Evolutionary conservation across 2,329 filamentous ascomycete species (phyloP).

Genomic region (Hymenoscyphus fraxineus): DNA sequence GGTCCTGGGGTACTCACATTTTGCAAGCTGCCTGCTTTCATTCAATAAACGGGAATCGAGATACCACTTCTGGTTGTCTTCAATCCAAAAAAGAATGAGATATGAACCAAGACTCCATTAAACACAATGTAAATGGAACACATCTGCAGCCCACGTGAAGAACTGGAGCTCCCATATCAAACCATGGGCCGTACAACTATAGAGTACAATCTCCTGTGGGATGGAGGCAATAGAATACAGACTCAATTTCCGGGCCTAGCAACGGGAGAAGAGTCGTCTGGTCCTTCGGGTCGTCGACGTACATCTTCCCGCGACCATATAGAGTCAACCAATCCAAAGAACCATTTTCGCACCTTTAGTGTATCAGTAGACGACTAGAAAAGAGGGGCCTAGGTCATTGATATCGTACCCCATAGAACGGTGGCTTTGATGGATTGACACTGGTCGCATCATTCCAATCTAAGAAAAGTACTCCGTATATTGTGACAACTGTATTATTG

Average conservation of each 20-base stretch:
- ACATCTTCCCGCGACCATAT: slow-evolving; percentile 32
- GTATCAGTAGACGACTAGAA: not conserved
- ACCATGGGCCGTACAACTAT: not conserved
- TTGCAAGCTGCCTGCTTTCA: not conserved
- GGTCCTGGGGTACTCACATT: not conserved
- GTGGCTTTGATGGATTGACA: slow-evolving; percentile 36
- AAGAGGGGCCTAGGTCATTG: not conserved
- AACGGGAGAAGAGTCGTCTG: slow-evolving; percentile 23
- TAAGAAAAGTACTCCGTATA: slow-evolving; percentile 60
- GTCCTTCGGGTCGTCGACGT: slow-evolving; percentile 11
- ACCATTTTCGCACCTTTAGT: slow-evolving; percentile 38
- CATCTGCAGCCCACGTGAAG: not conserved
- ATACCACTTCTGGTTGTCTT: not conserved
- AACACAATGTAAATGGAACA: not conserved
- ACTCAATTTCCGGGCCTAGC: slow-evolving; percentile 12
- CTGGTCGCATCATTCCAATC: slow-evolving; percentile 45
- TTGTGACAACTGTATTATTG: slow-evolving; percentile 43
- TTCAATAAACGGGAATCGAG: not conserved
- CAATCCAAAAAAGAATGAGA: not conserved
- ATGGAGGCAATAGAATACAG: not conserved
- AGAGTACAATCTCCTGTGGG: not conserved
- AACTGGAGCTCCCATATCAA: not conserved
- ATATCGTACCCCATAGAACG: slow-evolving; percentile 46
- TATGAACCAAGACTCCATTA: not conserved
- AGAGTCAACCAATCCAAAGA: slow-evolving; percentile 39